phyloP scores from a whole-genome alignment of 129 eudicot species.

The Deinandra increscens region DNA sequence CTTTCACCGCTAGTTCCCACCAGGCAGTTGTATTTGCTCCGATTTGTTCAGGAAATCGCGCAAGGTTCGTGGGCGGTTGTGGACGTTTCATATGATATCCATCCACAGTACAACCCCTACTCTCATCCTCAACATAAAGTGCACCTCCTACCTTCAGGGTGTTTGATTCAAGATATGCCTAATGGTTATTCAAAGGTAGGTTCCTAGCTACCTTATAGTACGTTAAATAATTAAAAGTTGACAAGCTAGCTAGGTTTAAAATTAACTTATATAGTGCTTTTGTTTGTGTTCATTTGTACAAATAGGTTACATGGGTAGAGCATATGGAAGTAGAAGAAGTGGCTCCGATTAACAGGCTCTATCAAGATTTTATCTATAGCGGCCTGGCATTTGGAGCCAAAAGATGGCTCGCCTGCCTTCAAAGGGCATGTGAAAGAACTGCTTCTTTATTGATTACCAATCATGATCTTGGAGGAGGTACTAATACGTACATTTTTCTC shows the following conservation, averaged over 20 bases:
- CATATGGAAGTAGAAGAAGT: slow-evolving; percentile 54
- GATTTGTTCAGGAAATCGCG: slow-evolving; percentile 62
- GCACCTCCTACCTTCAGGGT: slow-evolving; percentile 64
- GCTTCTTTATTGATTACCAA: slow-evolving; percentile 35
- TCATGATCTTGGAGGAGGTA: slow-evolving; percentile 64
- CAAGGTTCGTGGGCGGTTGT: slow-evolving; percentile 66
- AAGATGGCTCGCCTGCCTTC: slow-evolving; percentile 61
- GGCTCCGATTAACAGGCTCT: slow-evolving; percentile 40
- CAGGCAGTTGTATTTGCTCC: slow-evolving; percentile 48
- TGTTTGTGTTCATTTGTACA: no score
- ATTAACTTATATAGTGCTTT: no score
- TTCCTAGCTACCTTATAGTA: not conserved
- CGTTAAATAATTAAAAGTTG: no score
- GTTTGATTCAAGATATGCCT: slow-evolving; percentile 70
- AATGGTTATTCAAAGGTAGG: slow-evolving; percentile 61
- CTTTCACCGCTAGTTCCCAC: slow-evolving; percentile 62
- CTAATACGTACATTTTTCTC: no score
- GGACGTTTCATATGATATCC: slow-evolving; percentile 58
- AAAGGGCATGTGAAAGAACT: slow-evolving; percentile 52
- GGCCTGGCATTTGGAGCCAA: slow-evolving; percentile 61
- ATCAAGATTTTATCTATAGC: slow-evolving; percentile 40
- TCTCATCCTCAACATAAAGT: slow-evolving; percentile 34
- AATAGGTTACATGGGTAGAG: slow-evolving; percentile 70
- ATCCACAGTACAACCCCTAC: slow-evolving; percentile 35
- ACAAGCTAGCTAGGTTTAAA: not conserved